phyloP scores from a whole-genome alignment of 805 yeast species.

The Ogataea trehaloabstinens region DNA sequence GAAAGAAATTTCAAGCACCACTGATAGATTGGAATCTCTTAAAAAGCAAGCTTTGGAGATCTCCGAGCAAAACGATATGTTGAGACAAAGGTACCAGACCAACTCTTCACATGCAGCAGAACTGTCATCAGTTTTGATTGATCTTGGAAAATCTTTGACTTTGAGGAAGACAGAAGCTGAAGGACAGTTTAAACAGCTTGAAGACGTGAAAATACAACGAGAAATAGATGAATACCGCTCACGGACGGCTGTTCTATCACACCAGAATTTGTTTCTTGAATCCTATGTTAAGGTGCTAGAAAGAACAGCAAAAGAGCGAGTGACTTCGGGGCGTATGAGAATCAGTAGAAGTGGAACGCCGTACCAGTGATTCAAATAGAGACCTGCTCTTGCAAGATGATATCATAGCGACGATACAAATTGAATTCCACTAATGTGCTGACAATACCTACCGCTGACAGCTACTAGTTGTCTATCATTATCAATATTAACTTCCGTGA shows the following conservation, averaged over 20 bases:
- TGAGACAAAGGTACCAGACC: constrained; percentile 43
- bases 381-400: not conserved
- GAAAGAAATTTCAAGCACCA: constrained; percentile 13
- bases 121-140: constrained; percentile 29
- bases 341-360: constrained; percentile 27
- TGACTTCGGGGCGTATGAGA: constrained; percentile 17
- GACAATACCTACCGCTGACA: constrained; percentile 16
- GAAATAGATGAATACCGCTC: constrained; percentile 11
- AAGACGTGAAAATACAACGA: constrained; percentile 16
- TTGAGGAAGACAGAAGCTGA: constrained; percentile 24
- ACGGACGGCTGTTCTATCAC: constrained; percentile 5
- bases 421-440: constrained; percentile 18
- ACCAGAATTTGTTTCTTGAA: constrained; percentile 26
- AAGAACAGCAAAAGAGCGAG: constrained; percentile 23
- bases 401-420: constrained; percentile 8
- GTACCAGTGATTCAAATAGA: constrained; percentile 9
- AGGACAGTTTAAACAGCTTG: constrained; percentile 35
- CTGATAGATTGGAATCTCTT: constrained; percentile 7
- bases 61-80: constrained; percentile 23
- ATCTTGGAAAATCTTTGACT: constrained; percentile 25
- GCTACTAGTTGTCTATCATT: constrained; percentile 13
- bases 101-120: constrained; percentile 49
- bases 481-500: constrained; percentile 7
- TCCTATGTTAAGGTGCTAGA: constrained; percentile 24
- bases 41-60: constrained; percentile 17